Percentiles rank a stretch among this genome's conserved stretches.
Conservation (phyloP, 495 filamentous ascomycete genomes). For the Rostrohypoxylon terebratum region DNA sequence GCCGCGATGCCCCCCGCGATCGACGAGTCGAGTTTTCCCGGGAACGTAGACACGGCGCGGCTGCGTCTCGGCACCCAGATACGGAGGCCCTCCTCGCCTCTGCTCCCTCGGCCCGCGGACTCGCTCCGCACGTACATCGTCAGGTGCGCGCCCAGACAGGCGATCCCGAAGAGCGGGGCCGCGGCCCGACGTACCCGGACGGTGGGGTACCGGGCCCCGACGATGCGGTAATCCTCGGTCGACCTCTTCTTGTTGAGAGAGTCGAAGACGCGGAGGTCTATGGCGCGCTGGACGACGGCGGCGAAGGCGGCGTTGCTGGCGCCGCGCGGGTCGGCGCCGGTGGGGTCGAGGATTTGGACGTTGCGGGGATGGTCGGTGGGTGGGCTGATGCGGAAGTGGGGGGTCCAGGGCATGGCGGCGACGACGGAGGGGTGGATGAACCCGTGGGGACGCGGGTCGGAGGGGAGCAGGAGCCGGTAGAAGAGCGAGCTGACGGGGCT, state of each 20-base stretch:
- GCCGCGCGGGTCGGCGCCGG: conserved; percentile 11
- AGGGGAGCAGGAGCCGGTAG: conserved; percentile 31
- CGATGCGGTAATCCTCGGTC: conserved; percentile 55
- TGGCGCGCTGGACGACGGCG: conserved; percentile 42
- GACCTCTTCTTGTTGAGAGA: conserved; percentile 44
- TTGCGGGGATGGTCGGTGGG: conserved; percentile 35
- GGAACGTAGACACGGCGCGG: conserved; percentile 76
- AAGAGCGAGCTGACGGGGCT: conserved; percentile 4
- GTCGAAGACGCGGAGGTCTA: conserved; percentile 44
- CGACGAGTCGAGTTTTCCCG: conserved; percentile 81
- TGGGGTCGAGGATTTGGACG: conserved; percentile 45
- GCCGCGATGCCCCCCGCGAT: conserved; percentile 81
- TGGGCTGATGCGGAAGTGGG: conserved; percentile 46
- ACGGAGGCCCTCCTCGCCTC: conserved; percentile 63
- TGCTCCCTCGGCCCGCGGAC: too few relatives aligned
- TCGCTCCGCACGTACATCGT: conserved; percentile 68
- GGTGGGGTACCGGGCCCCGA: conserved; percentile 47
- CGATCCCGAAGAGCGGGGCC: conserved; percentile 76
- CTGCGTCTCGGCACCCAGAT: conserved; percentile 81
- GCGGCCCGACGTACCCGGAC: conserved; percentile 73
- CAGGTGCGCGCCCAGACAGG: conserved; percentile 84
- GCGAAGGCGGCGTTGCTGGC: conserved; percentile 45
- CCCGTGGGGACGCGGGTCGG: conserved; percentile 42
- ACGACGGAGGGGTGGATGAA: conserved; percentile 51
- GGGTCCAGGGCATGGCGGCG: conserved; percentile 55